phyloP scores from a whole-genome alignment of 805 yeast genomes.

The Saccharomycopsis fermentans region DNA sequence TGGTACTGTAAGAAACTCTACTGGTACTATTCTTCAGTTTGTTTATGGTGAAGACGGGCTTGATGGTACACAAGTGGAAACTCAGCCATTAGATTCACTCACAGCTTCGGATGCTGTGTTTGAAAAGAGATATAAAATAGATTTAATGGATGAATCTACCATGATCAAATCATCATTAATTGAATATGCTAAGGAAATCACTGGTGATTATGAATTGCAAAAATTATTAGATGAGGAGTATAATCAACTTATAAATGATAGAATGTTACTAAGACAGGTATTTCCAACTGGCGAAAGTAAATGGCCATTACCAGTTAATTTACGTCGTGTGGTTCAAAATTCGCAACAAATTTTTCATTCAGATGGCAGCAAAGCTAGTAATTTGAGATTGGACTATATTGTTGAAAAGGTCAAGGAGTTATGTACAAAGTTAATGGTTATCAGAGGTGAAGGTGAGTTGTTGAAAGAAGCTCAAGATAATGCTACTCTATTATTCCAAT shows the following conservation, averaged over 20 bases:
- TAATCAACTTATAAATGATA: constrained; percentile 64
- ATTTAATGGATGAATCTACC: constrained; percentile 60
- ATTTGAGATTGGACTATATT: constrained; percentile 75
- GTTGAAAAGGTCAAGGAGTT: constrained; percentile 61
- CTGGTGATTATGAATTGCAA: constrained; percentile 83
- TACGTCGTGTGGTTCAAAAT: constrained; percentile 92
- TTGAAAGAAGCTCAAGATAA: constrained; percentile 81
- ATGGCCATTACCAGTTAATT: constrained; percentile 97
- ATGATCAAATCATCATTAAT: constrained; percentile 61
- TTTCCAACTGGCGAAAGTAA: constrained; percentile 90
- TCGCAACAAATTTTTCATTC: constrained; percentile 95
- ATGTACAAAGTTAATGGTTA: constrained; percentile 56
- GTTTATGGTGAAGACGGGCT: constrained; percentile 98
- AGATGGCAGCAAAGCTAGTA: constrained; percentile 84
- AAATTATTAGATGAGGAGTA: constrained; percentile 74
- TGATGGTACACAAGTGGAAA: constrained; percentile 96
- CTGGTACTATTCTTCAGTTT: constrained; percentile 94
- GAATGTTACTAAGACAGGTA: constrained; percentile 70
- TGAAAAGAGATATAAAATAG: constrained; percentile 76
- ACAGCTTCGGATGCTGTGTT: constrained; percentile 85
- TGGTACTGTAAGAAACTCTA: constrained; percentile 94
- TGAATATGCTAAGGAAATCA: constrained; percentile 83
- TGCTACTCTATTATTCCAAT: constrained; percentile 84
- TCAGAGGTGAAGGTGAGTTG: constrained; percentile 72
- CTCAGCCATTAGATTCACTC: constrained; percentile 88